Percentiles rank a stretch among this genome's conserved stretches.
Conservation (phyloP, 1,139 yeast genomes). For the Ogataea hybrid region DNA sequence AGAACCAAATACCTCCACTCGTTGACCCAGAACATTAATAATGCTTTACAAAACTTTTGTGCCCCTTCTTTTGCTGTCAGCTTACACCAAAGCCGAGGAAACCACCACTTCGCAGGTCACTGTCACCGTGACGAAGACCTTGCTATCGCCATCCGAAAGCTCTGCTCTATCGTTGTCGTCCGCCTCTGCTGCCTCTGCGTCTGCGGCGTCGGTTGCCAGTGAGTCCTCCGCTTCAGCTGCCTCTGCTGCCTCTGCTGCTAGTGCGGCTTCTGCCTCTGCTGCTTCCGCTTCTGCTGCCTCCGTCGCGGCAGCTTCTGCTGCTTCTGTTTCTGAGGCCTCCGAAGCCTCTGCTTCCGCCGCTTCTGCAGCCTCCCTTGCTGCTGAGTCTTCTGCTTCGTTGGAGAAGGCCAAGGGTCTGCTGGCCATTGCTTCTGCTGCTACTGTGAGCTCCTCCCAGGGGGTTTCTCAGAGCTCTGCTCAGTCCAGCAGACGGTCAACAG, state of each 20-base stretch:
- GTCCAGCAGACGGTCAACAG: constrained; percentile 4
- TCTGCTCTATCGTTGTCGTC: constrained; percentile 21
- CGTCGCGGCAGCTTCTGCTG: constrained; percentile 18
- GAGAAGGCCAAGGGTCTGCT: constrained; percentile 38
- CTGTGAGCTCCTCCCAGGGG: constrained; percentile 2
- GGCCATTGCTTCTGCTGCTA: constrained; percentile 34
- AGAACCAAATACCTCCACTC: constrained; percentile 3
- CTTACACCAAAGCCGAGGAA: constrained; percentile 35
- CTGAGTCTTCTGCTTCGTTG: constrained; percentile 12
- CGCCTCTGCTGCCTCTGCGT: constrained; percentile 20
- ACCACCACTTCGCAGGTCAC: constrained; percentile 44
- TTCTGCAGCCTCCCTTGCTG: constrained; percentile 16
- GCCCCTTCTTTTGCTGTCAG: constrained; percentile 25
- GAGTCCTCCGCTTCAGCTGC: constrained; percentile 27
- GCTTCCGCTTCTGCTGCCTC: constrained; percentile 19
- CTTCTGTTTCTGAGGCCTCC: constrained; percentile 26
- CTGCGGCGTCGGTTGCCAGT: constrained; percentile 25
- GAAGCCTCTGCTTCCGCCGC: constrained; percentile 29
- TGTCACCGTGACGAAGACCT: constrained; percentile 29
- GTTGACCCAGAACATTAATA: constrained; percentile 1
- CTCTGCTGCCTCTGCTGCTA: constrained; percentile 17
- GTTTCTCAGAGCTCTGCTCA: constrained; percentile 4
- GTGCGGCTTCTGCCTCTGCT: constrained; percentile 18
- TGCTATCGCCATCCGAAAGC: constrained; percentile 31
- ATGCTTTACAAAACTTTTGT: constrained; percentile 30